These are phyloP conservation scores for Cladosporium phlei DNA, from an alignment of 2,329 filamentous ascomycete genomes.

Conservation along the genomic window DNA sequence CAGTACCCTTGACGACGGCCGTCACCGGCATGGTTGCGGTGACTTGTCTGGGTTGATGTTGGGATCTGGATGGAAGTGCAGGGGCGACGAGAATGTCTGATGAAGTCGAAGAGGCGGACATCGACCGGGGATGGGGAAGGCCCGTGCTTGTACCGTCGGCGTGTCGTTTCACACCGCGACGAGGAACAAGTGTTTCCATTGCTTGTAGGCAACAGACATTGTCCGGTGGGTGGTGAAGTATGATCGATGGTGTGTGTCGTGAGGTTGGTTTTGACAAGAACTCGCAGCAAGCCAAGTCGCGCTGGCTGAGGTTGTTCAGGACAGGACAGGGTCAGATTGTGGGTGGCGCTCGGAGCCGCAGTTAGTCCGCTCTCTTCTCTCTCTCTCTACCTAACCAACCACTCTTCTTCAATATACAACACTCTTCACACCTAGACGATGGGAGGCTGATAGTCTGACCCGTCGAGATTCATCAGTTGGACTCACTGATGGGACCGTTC, in stretches of 20 bases:
- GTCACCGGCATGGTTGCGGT: conserved; percentile 2
- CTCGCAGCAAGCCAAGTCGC: conserved; percentile 5
- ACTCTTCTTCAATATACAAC: too few relatives aligned
- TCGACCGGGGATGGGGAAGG: neutral
- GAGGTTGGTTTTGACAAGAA: conserved; percentile 4
- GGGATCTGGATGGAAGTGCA: conserved; percentile 4
- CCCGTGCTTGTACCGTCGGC: conserved; percentile 3
- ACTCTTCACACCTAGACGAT: too few relatives aligned
- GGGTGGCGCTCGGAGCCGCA: too few relatives aligned
- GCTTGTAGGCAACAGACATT: neutral
- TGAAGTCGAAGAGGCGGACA: conserved; percentile 20
- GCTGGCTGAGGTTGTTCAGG: too few relatives aligned
- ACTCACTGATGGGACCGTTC: too few relatives aligned
- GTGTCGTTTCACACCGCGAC: conserved; percentile 10
- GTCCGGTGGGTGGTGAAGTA: neutral
- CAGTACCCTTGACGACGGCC: neutral
- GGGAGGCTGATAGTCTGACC: too few relatives aligned
- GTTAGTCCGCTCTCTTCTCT: too few relatives aligned
- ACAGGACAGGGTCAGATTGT: too few relatives aligned
- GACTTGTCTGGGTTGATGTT: neutral
- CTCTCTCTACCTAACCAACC: too few relatives aligned
- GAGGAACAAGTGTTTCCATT: conserved; percentile 8
- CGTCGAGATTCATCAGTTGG: too few relatives aligned
- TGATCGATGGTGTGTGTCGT: neutral
- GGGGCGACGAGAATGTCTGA: conserved; percentile 26